A percentile compares a stretch with the other conserved stretches of the same genome.
Conservation (phyloP, 2,329 filamentous ascomycete genomes). For the Aspergillus costaricaensis region DNA sequence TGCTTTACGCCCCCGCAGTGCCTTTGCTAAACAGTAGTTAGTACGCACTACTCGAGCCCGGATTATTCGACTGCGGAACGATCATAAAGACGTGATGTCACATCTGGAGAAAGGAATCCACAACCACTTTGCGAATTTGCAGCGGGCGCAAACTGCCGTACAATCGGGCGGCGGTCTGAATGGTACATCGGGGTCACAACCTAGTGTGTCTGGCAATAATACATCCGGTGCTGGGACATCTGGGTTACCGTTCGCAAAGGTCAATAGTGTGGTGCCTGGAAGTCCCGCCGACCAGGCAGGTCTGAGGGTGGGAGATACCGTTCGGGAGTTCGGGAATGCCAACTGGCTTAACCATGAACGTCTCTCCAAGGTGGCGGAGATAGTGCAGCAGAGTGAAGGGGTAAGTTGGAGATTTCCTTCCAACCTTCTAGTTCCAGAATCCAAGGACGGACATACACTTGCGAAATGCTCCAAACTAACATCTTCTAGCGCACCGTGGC, state of each 20-base stretch:
- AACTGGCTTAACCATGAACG: conserved; percentile 84
- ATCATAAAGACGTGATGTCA: conserved; percentile 87
- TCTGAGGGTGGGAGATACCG: conserved; percentile 74
- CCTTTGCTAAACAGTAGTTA: conserved; percentile 40
- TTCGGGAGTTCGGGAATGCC: conserved; percentile 82
- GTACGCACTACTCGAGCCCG: conserved; percentile 90
- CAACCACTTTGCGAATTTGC: conserved; percentile 77
- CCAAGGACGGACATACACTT: neutral
- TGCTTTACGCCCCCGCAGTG: neutral
- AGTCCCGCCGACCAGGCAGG: conserved; percentile 85
- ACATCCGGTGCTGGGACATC: conserved; percentile 36
- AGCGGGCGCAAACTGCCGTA: conserved; percentile 52
- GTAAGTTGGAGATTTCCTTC: conserved; percentile 55
- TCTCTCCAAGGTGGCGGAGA: conserved; percentile 81
- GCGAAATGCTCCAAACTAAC: neutral
- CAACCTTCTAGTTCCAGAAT: neutral
- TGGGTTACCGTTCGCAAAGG: conserved; percentile 77
- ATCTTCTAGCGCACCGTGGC: conserved; percentile 63
- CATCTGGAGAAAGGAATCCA: conserved; percentile 84
- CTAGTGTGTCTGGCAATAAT: conserved; percentile 26
- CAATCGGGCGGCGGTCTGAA: conserved; percentile 28
- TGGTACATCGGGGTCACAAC: conserved; percentile 26
- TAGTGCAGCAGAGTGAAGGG: conserved; percentile 85
- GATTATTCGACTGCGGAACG: conserved; percentile 87
- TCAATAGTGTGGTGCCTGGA: conserved; percentile 75